Base-by-base conservation (phyloP, 139 green algal genomes). In the Micromonas commoda region DNA sequence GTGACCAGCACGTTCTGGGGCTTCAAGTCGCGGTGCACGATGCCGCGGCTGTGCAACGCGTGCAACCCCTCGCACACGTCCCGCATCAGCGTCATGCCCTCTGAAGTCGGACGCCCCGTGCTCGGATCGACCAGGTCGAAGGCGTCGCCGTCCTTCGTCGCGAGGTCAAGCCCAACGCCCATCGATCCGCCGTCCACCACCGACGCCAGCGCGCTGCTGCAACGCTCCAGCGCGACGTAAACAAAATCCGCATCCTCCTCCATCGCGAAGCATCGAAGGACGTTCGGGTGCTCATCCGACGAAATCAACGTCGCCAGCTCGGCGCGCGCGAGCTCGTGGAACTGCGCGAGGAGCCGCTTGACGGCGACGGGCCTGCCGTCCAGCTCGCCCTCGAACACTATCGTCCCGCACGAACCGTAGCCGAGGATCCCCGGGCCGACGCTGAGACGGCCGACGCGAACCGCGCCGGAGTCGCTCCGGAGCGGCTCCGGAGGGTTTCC, bases 221-320 rank as follows among this genome's bases (percentile, higher is more conserved):
- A 99, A 16, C 86, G 83, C 81, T 99, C 95, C 63, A 99, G 85
- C 5, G 95, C 95, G 2, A 78, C 38, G 85, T 98, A 99, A 29
- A 97, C 87, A 84, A 99, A 99, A 84, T 97, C 89, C 0, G 69
- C 73, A 85, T 98, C 95, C 81, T 97, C 90, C 83, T 99, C 95
- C 91, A 99, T 92, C 2, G 93, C 94, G 85, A 97, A 98, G 82
- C 90, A 97, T 29, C 91, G 85, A 71, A 96, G 82, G 32, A 97
- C 89, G 80, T 97, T 97, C 65, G 93, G 93, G 82, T 98, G 94
- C 82, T 98, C 94, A 70, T 99, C 95, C 20, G 83, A 88, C 19
- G 91, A 70, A 61, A 99, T 95, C 0, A 99, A 86, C 38, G 95
- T 85, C 31, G 88, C 85, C 60, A 97, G 96, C 82, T 99, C 95